Conservation (phyloP, 2,329 filamentous ascomycete species). For the Fusarium aywerte region DNA sequence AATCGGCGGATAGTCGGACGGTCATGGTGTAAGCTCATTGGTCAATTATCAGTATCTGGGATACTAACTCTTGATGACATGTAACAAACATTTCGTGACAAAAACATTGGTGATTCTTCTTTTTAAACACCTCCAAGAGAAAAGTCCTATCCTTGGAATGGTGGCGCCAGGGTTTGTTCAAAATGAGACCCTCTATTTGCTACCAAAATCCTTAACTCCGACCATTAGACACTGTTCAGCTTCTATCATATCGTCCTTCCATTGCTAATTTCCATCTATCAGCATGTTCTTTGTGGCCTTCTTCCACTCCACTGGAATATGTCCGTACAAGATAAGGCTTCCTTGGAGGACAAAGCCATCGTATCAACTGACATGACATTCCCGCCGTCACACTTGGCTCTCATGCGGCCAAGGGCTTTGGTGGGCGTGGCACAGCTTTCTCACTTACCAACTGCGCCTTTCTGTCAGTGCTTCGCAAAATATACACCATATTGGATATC, state of each 20-base stretch:
- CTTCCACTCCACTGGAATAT: background rate
- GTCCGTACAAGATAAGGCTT: background rate
- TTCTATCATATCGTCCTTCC: background rate
- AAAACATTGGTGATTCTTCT: background rate
- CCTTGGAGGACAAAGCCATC: constrained; percentile 51
- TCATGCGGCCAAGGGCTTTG: constrained; percentile 45
- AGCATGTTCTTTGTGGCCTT: constrained; percentile 21
- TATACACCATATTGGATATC: constrained; percentile 56
- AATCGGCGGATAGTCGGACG: background rate
- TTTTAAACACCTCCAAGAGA: background rate
- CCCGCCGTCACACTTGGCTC: constrained; percentile 50
- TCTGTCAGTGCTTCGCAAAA: constrained; percentile 53
- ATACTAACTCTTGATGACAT: background rate
- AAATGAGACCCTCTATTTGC: constrained; percentile 3
- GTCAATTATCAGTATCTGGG: background rate
- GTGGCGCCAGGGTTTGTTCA: background rate
- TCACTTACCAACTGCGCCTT: constrained; percentile 53
- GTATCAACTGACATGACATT: constrained; percentile 51
- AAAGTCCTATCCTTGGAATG: background rate
- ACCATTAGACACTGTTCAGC: background rate
- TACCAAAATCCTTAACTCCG: background rate
- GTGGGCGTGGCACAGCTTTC: constrained; percentile 51
- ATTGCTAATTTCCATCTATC: constrained; percentile 16
- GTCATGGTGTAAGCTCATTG: constrained; percentile 35
- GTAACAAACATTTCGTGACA: background rate